These are phyloP conservation scores for Trichoderma hamatum DNA, from an alignment of 2,329 filamentous ascomycete species.

Conservation along the genomic window DNA sequence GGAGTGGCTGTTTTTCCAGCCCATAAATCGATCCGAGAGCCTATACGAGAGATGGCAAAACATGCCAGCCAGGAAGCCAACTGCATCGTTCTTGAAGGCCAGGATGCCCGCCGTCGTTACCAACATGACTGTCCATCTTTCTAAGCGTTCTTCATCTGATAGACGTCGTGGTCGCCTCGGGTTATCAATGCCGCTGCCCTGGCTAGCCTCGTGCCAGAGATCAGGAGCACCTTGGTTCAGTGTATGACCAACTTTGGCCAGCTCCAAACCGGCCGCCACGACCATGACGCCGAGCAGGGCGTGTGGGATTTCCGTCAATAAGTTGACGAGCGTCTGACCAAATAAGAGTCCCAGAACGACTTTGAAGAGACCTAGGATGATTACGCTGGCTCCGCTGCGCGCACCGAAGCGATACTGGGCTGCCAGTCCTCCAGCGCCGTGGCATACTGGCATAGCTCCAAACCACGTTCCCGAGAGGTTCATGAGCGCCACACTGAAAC, in stretches of 20 bases:
- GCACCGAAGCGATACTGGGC: constrained; percentile 92
- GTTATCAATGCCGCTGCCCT: constrained; percentile 38
- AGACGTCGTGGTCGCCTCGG: constrained; percentile 54
- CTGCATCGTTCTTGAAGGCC: constrained; percentile 86
- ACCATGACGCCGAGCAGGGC: constrained; percentile 85
- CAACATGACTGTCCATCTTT: constrained; percentile 88
- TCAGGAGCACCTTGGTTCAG: constrained; percentile 72
- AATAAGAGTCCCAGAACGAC: constrained; percentile 74
- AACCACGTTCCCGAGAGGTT: constrained; percentile 89
- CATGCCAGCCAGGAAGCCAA: constrained; percentile 83
- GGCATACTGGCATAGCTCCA: constrained; percentile 92
- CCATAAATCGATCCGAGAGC: constrained; percentile 48
- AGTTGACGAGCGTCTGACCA: constrained; percentile 70
- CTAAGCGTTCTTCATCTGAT: constrained; percentile 68
- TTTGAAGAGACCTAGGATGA: constrained; percentile 78
- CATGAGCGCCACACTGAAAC: constrained; percentile 79
- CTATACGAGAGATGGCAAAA: constrained; percentile 73
- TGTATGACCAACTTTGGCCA: constrained; percentile 82
- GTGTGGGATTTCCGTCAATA: constrained; percentile 74
- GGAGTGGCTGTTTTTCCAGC: constrained; percentile 39
- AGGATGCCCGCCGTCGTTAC: constrained; percentile 81
- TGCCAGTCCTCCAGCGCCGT: constrained; percentile 87
- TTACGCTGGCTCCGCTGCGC: constrained; percentile 79
- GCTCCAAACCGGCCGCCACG: constrained; percentile 82
- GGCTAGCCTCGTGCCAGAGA: constrained; percentile 59